Percentiles rank a stretch among this genome's conserved stretches.
Evolutionary conservation across 2,329 filamentous ascomycete genomes (phyloP).

Genomic region (Microdochium nivale): DNA sequence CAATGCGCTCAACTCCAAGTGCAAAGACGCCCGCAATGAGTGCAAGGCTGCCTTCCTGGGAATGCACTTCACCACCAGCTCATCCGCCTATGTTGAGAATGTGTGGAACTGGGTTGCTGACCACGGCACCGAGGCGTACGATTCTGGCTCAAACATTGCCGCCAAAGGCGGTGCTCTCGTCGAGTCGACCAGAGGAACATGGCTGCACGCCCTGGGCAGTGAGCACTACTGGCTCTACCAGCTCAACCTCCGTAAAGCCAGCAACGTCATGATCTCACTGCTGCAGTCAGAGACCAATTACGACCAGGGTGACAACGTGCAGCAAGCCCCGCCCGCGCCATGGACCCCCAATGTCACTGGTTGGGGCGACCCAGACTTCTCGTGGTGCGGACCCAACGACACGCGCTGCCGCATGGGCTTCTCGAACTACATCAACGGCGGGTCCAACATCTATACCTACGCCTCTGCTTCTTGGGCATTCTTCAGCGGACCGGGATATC

Average conservation of each 20-base stretch:
- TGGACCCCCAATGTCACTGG: conserved; percentile 25
- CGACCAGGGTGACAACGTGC: conserved; percentile 28
- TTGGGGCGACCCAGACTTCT: conserved; percentile 34
- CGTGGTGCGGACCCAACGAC: conserved; percentile 25
- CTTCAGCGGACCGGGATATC: conserved; percentile 29
- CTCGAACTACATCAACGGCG: conserved; percentile 32
- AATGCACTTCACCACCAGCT: conserved; percentile 35
- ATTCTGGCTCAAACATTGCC: conserved; percentile 35
- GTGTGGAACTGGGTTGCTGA: conserved; percentile 45
- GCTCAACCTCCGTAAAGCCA: conserved; percentile 40
- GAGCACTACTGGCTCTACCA: conserved; percentile 54
- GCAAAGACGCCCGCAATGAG: conserved; percentile 20
- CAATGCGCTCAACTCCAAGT: conserved; percentile 14
- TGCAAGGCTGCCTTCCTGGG: conserved; percentile 36
- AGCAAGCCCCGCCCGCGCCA: conserved; percentile 25
- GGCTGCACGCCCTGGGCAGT: conserved; percentile 41
- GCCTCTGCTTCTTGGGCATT: conserved; percentile 34
- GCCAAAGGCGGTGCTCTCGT: conserved; percentile 38
- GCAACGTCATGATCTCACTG: conserved; percentile 40
- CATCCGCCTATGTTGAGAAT: conserved; percentile 45
- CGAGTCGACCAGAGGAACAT: conserved; percentile 35
- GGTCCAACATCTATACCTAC: conserved; percentile 29
- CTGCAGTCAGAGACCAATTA: conserved; percentile 49
- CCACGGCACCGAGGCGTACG: conserved; percentile 37
- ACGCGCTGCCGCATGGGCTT: conserved; percentile 32